Base-by-base conservation (phyloP, 257 asterid genomes). In the Petunia secreta region DNA sequence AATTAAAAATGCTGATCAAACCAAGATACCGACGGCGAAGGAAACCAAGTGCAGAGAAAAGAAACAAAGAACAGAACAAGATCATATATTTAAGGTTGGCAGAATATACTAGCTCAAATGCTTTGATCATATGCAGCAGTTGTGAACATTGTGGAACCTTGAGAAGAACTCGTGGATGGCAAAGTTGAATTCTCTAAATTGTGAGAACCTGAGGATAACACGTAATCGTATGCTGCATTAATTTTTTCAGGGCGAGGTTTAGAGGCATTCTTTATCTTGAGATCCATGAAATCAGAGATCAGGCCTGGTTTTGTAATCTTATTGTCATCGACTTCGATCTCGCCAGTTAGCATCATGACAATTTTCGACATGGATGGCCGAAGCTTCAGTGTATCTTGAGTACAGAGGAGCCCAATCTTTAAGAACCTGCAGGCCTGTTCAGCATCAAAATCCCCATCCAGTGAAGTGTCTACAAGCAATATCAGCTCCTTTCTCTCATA, bases 351-450 rank as follows among this genome's bases (percentile, higher is more conserved):
- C 98, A 96, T 89, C 80, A 43, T 89, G 65, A 94, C 97, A 40
- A 87, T 94, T 15, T 88, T 78, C 4, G 98, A 92, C 99, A 94
- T 96, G 44, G 97, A 81, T 66, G 99, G 99, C 11, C 99, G 94
- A 77, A 92, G 94, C 88, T 89, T 94, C 0, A 94, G 91, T 53
- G 89, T 44, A 82, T 96, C 98, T 82, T 96, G 99, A 63, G 98
- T 92, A 86, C 99, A 96, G 60, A 96, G 97, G 54, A 96, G 88
- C 38, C 97, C 98, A 7, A 96, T 88, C 85, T 94, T 92, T 36
- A 96, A 85, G 89, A 86, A 88, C 81, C 79, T 91, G 89, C 99
- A 94, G 9, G 98, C 98, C 80, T 89, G 91, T 83, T 96, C 95
- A 0, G 88, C 90, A 75, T 96, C 98, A 57, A 91, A 94, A 83